Conservation (phyloP, 371 early-diverging fungal genomes). For the Syncephalastrum sp. region DNA sequence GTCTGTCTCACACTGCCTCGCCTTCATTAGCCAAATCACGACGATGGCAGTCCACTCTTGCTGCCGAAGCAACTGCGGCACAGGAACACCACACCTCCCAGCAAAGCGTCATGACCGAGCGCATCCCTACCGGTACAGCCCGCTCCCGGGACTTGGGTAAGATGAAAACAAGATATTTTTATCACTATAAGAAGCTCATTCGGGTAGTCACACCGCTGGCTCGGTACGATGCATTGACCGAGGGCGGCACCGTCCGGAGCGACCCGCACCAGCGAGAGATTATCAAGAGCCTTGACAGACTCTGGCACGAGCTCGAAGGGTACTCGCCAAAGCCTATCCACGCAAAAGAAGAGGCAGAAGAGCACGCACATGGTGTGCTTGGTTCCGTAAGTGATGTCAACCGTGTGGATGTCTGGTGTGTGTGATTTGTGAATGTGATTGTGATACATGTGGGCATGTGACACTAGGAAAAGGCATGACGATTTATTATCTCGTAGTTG, state of each 20-base stretch:
- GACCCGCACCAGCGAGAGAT: constrained; percentile 27
- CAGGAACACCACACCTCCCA: no score
- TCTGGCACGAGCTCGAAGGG: constrained; percentile 25
- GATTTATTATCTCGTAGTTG: constrained; percentile 1
- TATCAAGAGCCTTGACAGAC: constrained; percentile 19
- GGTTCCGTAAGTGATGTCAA: no score
- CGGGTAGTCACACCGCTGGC: constrained; percentile 11
- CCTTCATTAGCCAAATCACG: no score
- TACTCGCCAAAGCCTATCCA: constrained; percentile 11
- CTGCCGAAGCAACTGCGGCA: no score
- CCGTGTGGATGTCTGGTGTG: not conserved
- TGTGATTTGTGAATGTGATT: not conserved
- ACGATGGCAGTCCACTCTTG: no score
- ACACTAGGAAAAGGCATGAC: not conserved
- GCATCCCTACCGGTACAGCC: no score
- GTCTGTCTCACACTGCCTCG: no score
- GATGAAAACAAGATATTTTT: no score
- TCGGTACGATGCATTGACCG: constrained; percentile 18
- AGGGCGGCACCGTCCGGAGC: constrained; percentile 12
- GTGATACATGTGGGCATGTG: constrained; percentile 1
- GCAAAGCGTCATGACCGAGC: no score
- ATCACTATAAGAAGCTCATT: no score
- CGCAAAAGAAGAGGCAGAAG: not conserved
- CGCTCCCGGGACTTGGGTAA: no score
- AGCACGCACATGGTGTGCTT: no score